These are phyloP conservation scores for Penicillium canariense DNA, from an alignment of 495 filamentous ascomycete genomes.

Conservation along the genomic window DNA sequence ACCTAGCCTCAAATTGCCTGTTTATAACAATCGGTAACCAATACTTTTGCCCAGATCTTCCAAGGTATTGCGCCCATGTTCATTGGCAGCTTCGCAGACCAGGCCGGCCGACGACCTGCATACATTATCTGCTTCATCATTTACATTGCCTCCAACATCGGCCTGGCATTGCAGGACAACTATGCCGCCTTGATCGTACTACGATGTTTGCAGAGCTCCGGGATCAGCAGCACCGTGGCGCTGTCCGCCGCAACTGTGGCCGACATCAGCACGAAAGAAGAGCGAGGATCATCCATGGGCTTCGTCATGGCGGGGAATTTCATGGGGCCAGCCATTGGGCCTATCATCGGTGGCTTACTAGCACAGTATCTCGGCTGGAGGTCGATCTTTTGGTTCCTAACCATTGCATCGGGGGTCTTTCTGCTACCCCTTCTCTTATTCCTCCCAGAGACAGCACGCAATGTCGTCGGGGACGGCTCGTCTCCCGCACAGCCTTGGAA, in stretches of 20 bases:
- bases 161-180: slow-evolving; percentile 41
- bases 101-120: slow-evolving; percentile 44
- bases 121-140: slow-evolving; percentile 45
- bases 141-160: slow-evolving; percentile 49
- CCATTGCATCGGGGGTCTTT: too few species aligned
- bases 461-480: too few species aligned
- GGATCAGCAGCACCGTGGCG: slow-evolving; percentile 48
- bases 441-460: too few species aligned
- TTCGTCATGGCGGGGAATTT: slow-evolving; percentile 30
- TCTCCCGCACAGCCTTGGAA: too few species aligned
- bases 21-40: too few species aligned
- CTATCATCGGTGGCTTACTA: slow-evolving; percentile 64
- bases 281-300: slow-evolving; percentile 47
- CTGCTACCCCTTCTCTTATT: too few species aligned
- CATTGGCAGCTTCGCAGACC: slow-evolving; percentile 49
- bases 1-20: too few species aligned
- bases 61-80: slow-evolving; percentile 51
- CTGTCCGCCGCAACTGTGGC: slow-evolving; percentile 26
- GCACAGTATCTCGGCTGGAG: slow-evolving; percentile 65
- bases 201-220: slow-evolving; percentile 47
- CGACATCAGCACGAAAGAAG: slow-evolving; percentile 3
- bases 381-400: slow-evolving; percentile 73
- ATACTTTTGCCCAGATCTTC: slow-evolving; percentile 35
- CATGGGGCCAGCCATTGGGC: slow-evolving; percentile 53
- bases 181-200: slow-evolving; percentile 49